Conservation (phyloP, 139 green algal species). For the Closterium sp. region DNA sequence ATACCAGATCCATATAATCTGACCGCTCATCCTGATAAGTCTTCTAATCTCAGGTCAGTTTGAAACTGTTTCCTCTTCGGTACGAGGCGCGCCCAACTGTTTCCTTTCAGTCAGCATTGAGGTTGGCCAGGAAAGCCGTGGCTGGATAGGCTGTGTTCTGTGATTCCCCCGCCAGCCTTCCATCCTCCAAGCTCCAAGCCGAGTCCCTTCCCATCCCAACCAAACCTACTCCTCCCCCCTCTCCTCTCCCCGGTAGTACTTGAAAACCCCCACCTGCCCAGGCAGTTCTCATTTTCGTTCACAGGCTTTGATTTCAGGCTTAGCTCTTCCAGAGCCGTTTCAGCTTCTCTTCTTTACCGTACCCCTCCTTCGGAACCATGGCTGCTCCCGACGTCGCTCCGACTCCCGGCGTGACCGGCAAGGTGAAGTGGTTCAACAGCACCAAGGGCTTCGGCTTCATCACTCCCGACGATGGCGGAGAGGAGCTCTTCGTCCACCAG, state of each 20-base stretch:
- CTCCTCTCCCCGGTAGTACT: background rate
- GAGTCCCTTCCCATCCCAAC: too few relatives aligned
- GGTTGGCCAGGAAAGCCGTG: background rate
- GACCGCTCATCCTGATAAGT: background rate
- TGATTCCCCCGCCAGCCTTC: background rate
- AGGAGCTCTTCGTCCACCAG: constrained; percentile 96
- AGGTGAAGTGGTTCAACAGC: constrained; percentile 92
- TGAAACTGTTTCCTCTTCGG: background rate
- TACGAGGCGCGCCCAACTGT: background rate
- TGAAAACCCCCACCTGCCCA: background rate
- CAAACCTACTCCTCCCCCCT: background rate
- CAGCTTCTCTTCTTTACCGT: background rate
- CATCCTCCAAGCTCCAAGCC: too few relatives aligned
- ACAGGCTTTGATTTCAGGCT: too few relatives aligned
- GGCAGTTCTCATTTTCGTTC: background rate
- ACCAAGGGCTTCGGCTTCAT: constrained; percentile 93
- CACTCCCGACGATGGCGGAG: constrained; percentile 73
- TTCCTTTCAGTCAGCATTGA: too few relatives aligned
- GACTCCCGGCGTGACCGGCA: constrained; percentile 1
- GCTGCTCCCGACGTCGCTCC: background rate
- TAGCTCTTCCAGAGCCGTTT: background rate
- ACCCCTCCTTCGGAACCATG: background rate
- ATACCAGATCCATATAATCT: background rate
- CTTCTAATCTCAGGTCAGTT: background rate
- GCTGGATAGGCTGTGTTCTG: too few relatives aligned